Base-by-base conservation (phyloP, 1,139 yeast species). In the Geotrichum candidum region DNA sequence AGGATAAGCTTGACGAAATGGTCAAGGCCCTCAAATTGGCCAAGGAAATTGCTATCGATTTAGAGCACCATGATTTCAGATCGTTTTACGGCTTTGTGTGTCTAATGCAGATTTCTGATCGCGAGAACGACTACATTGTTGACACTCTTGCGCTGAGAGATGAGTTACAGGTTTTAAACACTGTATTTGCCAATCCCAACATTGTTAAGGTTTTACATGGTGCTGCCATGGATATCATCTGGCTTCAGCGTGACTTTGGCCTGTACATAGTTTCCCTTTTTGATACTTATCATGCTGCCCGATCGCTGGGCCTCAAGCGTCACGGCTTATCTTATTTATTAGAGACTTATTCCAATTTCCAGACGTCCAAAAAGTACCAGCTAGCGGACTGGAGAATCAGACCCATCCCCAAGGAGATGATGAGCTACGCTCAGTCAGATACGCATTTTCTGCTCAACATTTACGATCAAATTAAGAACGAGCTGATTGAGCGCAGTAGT, bases 201-300 rank as follows among this genome's bases (percentile, higher is more conserved):
- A 85, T 92, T 46, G 78, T 90, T 48, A 95, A 95, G 72, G 96
- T 95, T 0, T 84, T 95, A 68, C 99, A 95, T 72, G 99, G 99
- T 66, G 97, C 99, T 0, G 87, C 85, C 67, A 91, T 91, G 96
- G 99, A 95, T 78, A 88, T 94, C 10, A 87, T 90, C 57, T 95
- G 99, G 99, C 79, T 95, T 53, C 99, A 95, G 76, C 81, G 99
- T 67, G 99, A 95, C 72, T 80, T 95, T 66, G 99, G 99, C 0
- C 76, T 95, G 15, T 95, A 95, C 69, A 78, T 95, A 27, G 99
- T 94, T 7, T 84, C 95, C 51, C 76, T 95, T 33, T 94, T 95
- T 73, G 99, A 95, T 73, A 95, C 99, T 0, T 92, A 82, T 73
- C 94, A 88, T 75, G 99, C 99, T 0, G 84, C 97, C 0, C 85